Evolutionary conservation across 1,139 yeast genomes (phyloP).

Genomic region (Suhomyces terraborum): DNA sequence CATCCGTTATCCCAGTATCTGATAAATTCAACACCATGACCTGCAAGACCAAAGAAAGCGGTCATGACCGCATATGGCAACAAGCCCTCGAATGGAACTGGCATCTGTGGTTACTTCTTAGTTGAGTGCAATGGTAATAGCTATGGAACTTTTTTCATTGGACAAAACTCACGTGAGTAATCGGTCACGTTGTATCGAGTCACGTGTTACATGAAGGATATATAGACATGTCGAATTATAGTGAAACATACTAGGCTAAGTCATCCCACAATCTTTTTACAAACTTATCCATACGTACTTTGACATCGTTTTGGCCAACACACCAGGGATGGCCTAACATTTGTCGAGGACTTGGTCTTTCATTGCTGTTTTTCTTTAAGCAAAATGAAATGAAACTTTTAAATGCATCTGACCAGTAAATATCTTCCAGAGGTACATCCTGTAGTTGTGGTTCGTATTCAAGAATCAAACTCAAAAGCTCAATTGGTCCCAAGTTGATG

Average conservation of each 20-base stretch:
- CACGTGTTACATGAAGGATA: neutral
- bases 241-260: slow-evolving; percentile 2
- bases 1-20: slow-evolving; percentile 53
- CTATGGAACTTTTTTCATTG: slow-evolving; percentile 18
- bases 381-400: slow-evolving; percentile 82
- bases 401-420: slow-evolving; percentile 80
- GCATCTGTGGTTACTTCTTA: slow-evolving; percentile 30
- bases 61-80: slow-evolving; percentile 68
- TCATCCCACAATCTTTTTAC: slow-evolving; percentile 79
- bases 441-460: slow-evolving; percentile 77
- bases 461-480: slow-evolving; percentile 75
- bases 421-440: slow-evolving; percentile 76
- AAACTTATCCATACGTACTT: slow-evolving; percentile 85
- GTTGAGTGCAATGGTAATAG: slow-evolving; percentile 3
- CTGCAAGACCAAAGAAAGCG: slow-evolving; percentile 51
- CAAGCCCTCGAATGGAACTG: slow-evolving; percentile 73
- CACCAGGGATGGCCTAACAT: slow-evolving; percentile 94
- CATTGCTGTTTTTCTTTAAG: slow-evolving; percentile 73
- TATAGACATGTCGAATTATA: too few relatives aligned
- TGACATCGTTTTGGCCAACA: slow-evolving; percentile 65
- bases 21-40: slow-evolving; percentile 49
- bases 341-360: slow-evolving; percentile 89
- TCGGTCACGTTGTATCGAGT: neutral
- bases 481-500: slow-evolving; percentile 69
- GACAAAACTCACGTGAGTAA: slow-evolving; percentile 13